Percentiles rank a stretch among this genome's conserved stretches.
phyloP scores from a whole-genome alignment of 208 protist genomes.

The Vickermania ingenoplastis region DNA sequence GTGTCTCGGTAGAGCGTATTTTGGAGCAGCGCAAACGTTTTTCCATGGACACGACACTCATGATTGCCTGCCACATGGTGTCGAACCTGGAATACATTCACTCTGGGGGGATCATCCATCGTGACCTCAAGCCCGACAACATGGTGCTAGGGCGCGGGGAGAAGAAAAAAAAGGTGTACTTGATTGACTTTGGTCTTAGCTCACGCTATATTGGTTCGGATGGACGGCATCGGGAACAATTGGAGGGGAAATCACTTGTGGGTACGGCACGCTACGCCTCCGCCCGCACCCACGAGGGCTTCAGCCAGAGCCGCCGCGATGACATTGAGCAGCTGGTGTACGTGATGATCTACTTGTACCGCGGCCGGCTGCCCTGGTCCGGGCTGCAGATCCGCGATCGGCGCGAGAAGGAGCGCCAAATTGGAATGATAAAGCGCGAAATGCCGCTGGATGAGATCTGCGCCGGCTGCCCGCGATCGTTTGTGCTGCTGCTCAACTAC shows the following conservation, averaged over 20 bases:
- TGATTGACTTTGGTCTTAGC: conserved; percentile 95
- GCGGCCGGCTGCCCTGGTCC: conserved; percentile 93
- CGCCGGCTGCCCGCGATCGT: conserved; percentile 53
- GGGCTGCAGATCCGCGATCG: conserved; percentile 78
- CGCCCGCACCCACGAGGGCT: conserved; percentile 95
- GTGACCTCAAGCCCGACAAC: conserved; percentile 99
- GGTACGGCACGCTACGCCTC: conserved; percentile 96
- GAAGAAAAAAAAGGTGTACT: conserved; percentile 37
- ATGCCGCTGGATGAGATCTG: conserved; percentile 50
- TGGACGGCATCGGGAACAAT: conserved; percentile 49
- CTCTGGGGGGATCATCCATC: conserved; percentile 95
- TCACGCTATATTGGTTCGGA: conserved; percentile 58
- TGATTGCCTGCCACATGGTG: conserved; percentile 98
- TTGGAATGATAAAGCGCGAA: conserved; percentile 48
- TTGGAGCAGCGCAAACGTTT: conserved; percentile 83
- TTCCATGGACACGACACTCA: conserved; percentile 97
- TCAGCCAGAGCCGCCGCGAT: conserved; percentile 84
- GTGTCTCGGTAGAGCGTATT: conserved; percentile 95
- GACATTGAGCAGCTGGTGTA: conserved; percentile 89
- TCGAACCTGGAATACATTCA: conserved; percentile 96
- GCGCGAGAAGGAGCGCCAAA: conserved; percentile 52
- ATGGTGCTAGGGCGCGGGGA: conserved; percentile 96
- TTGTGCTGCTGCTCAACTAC: conserved; percentile 60
- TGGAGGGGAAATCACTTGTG: conserved; percentile 89
- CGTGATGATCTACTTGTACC: conserved; percentile 94